A percentile compares a stretch with the other conserved stretches of the same genome.
phyloP scores from a whole-genome alignment of 306 rosid species.

The Urtica urens region DNA sequence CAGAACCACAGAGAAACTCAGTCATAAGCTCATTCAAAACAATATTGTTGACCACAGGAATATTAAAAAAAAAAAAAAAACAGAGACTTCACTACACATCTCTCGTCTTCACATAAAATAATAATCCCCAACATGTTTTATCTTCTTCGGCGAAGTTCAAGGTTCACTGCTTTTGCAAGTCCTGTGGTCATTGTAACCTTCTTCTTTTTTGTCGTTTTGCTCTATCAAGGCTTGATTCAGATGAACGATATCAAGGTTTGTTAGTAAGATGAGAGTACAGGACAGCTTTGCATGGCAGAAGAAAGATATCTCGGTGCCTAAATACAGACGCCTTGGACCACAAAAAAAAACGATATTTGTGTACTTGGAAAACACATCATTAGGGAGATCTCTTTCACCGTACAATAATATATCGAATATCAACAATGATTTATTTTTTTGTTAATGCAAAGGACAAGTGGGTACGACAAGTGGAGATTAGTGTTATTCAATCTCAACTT shows the following conservation, averaged over 20 bases:
- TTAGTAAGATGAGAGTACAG: neutral
- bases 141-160: too few relatives aligned
- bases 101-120: too few relatives aligned
- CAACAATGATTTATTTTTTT: neutral
- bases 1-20: too few relatives aligned
- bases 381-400: neutral
- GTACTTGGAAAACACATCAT: neutral
- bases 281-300: neutral
- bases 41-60: too few relatives aligned
- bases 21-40: too few relatives aligned
- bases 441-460: neutral
- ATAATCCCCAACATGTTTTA: too few relatives aligned
- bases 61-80: too few relatives aligned
- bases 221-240: neutral
- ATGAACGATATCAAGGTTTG: neutral
- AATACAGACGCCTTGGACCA: neutral
- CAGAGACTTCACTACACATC: too few relatives aligned
- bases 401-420: neutral
- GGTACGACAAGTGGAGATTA: neutral
- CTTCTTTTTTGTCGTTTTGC: neutral
- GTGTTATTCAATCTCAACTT: neutral
- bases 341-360: neutral
- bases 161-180: too few relatives aligned
- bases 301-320: slow-evolving; percentile 1
- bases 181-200: too few relatives aligned